Base-by-base conservation (phyloP, 2,329 filamentous ascomycete species). In the Talaromyces sp. region DNA sequence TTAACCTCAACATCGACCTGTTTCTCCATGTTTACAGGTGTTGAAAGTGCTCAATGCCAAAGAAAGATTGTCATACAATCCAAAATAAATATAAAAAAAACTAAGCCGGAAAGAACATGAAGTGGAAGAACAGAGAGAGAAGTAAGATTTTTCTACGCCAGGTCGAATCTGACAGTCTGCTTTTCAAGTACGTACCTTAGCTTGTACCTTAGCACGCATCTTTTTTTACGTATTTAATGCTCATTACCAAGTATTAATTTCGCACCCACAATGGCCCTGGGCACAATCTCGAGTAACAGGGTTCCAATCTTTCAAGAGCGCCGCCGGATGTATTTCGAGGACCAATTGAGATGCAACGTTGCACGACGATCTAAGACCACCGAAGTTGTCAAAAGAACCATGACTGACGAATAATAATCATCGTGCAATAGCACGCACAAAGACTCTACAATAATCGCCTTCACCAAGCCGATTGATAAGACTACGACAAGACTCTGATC, bases 21-120 rank as follows among this genome's bases (percentile, higher is more conserved):
- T 43, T 65, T 65, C 10, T 65, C 63, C 63, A 65, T 65, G 58
- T 43, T 65, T 33, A 56, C 48, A 48, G 48, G 27, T 31, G 8
- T 33, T 60, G 56, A 47, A 37, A 31, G n/a, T 11, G 24, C 13
- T 37, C 6, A 19, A n/a, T 35, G 22, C 19, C 7, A 27, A 6
- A 35, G 43, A 37, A 16, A 41, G 50, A 62, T 43, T 7, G 45
- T 24, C 19, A 37, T 31, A 47, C 19, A 61, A 41, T 22, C 27
- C 11, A 8, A 33, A 10, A 19, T 35, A 2, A 19, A 33, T 10
- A 22, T 22, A 22, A 22, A 31, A 19, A 27, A 16, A 50, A 33
- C 22, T 24, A 56, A 16, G 31, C 16, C 33, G n/a, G 19, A 19
- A 39, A 37, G 48, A n/a, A 7, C 52, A 22, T 39, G 33, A 14